A percentile compares a stretch with the other conserved stretches of the same genome.
Conservation (phyloP, 169 alveolate genomes). For the Plasmodium gaboni region DNA sequence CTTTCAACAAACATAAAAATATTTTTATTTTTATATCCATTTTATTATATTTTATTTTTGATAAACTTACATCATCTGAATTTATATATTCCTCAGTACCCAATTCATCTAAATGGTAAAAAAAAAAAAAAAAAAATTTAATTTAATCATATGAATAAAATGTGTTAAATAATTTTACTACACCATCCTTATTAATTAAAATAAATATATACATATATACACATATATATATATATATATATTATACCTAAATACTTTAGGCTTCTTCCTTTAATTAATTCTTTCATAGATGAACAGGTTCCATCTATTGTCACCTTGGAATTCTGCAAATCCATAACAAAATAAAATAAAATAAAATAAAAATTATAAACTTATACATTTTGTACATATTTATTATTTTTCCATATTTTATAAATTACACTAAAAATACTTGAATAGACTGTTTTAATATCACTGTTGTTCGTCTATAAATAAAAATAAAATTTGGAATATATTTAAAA, state of each 20-base stretch:
- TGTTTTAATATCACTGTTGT: conserved; percentile 9
- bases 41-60: too few relatives aligned
- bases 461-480: conserved; percentile 25
- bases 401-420: conserved; percentile 21
- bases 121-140: not conserved
- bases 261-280: conserved; percentile 48
- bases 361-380: conserved; percentile 1
- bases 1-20: too few relatives aligned
- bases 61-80: conserved; percentile 28
- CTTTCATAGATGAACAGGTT: conserved; percentile 34
- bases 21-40: too few relatives aligned
- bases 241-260: conserved; percentile 65
- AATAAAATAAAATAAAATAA: not conserved
- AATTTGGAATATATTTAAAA: not conserved
- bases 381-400: not conserved
- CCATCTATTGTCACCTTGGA: conserved; percentile 32
- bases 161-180: not conserved
- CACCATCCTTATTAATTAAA: not conserved
- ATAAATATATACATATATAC: not conserved
- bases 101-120: conserved; percentile 21
- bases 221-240: not conserved
- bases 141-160: not conserved
- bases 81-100: conserved; percentile 34
- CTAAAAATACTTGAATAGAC: conserved; percentile 24
- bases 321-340: conserved; percentile 26